Base-by-base conservation (phyloP, 306 rosid species). In the Arachis hypogaea region DNA sequence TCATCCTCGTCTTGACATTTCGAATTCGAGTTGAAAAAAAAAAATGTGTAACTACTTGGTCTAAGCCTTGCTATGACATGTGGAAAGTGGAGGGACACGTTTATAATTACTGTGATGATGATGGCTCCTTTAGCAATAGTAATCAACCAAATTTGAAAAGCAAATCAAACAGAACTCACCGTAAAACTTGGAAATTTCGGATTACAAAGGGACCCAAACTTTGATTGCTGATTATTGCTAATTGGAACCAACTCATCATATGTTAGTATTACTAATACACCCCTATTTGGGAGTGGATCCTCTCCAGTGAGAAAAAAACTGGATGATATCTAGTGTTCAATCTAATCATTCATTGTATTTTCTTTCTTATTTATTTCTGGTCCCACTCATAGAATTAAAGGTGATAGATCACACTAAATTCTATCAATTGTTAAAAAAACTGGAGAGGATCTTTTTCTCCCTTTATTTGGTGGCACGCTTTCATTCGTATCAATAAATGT, bases 81-180 rank as follows among this genome's bases (percentile, higher is more conserved):
- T 67, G 76, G 79, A 68, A 69, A 79, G 82, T 77, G 69, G 43
- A 54, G 45, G 56, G 14, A 36, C 44, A 59, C 56, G 18, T 46
- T 47, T 68, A 70, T 76, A 76, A 73, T 82, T 10, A 59, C 68
- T 52, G 59, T 1, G 14, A 68, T 47, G 66, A 63, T 59, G 66
- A 63, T 59, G 56, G 66, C 44, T 58, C 7, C 57, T 41, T 5
- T 12, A 9, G 44, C 74, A 76, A 22, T 0, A 22, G 28, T 22
- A 22, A 76, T 73, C 66, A 8, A 72, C 67, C 68, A 41, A 54
- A 76, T 62, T 65, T 64, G 66, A 81, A 52, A 52, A 68, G 7
- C 75, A 69, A 68, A 72, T 65, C 29, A 76, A 57, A 72, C 49
- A 60, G 65, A 73, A 51, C 1, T 33, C 65, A 75, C 70, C n/a